Evolutionary conservation across 1,284 basidiomycete genomes (phyloP).

Genomic region (Calocybe gambosa): DNA sequence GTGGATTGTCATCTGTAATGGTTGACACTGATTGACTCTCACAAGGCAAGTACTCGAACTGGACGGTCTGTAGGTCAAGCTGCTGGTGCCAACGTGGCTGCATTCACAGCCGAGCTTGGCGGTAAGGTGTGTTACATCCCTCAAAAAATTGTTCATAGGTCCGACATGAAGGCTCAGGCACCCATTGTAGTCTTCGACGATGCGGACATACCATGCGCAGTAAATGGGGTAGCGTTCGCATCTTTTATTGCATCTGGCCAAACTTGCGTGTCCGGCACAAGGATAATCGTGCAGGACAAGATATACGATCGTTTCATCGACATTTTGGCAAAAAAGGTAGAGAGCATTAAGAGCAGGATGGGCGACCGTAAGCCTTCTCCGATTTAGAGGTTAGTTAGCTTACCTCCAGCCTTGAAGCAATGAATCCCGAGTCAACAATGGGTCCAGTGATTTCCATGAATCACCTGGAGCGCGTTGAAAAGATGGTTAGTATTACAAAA

Average conservation of each 20-base stretch:
- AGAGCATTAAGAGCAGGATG: slow-evolving; percentile 60
- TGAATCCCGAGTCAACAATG: slow-evolving; percentile 66
- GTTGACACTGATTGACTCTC: slow-evolving; percentile 1
- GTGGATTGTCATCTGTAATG: too few species aligned
- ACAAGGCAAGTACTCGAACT: slow-evolving; percentile 76
- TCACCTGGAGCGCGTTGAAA: slow-evolving; percentile 60
- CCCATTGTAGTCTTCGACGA: slow-evolving; percentile 76
- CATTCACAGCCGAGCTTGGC: slow-evolving; percentile 76
- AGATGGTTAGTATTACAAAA: slow-evolving; percentile 43
- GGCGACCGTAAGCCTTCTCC: slow-evolving; percentile 59
- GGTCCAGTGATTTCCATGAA: slow-evolving; percentile 66
- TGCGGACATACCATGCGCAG: slow-evolving; percentile 60
- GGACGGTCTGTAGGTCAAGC: slow-evolving; percentile 65
- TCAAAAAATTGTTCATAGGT: neutral
- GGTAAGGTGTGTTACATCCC: slow-evolving; percentile 54
- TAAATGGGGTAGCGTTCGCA: slow-evolving; percentile 78
- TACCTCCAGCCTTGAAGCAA: slow-evolving; percentile 35
- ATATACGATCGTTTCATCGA: slow-evolving; percentile 66
- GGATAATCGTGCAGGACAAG: slow-evolving; percentile 61
- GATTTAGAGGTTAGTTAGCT: neutral
- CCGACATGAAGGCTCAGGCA: slow-evolving; percentile 37
- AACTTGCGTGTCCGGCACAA: slow-evolving; percentile 77
- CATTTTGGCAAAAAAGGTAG: slow-evolving; percentile 54
- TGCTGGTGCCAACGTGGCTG: slow-evolving; percentile 65
- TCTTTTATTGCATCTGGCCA: slow-evolving; percentile 81